Base-by-base conservation (phyloP, 148 eudicot species). In the Rhododendron williamsianum region DNA sequence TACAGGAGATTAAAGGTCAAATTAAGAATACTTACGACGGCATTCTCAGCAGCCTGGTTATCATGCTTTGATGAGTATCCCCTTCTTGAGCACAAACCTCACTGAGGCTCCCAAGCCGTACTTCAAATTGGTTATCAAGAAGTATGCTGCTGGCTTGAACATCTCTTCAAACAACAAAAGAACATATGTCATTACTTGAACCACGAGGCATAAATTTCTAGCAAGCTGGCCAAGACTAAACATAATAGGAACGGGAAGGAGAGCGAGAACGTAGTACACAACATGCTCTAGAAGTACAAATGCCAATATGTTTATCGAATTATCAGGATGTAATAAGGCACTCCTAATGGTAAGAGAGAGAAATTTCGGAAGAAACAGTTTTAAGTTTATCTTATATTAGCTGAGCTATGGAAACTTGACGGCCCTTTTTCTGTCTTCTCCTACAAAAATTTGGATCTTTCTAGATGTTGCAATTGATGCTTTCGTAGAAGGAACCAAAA, bases 51-150 rank as follows among this genome's bases (percentile, higher is more conserved):
- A 97, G 85, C 88, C 98, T 91, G 83, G 98, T 92, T 85, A 97
- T 91, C 87, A 90, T 91, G 83, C 89, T 92, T 82, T 93, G 98
- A 86, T 94, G 98, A 43, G 80, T 72, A 41, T 97, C 99, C 82
- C 95, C 98, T 91, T 93, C 99, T 90, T 95, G 98, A 86, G 85
- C 85, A 80, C 94, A 90, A 79, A 91, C 91, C 84, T 95, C 95
- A 58, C 94, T 88, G 87, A 97, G 89, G 89, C 99, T 97, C 38
- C 99, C 98, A 84, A 97, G 93, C 83, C 99, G 91, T 78, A 95
- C 98, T 94, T 97, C 98, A 89, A 92, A 97, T 91, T 95, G 95
- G 87, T 97, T 98, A 84, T 97, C 99, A 87, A 97, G 99, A 80
- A 97, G 94, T 86, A 97, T 94, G 86, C 98, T 97, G 91, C 98